Conservation (phyloP, 1,284 basidiomycete species). For the Leucoagaricus sp. region DNA sequence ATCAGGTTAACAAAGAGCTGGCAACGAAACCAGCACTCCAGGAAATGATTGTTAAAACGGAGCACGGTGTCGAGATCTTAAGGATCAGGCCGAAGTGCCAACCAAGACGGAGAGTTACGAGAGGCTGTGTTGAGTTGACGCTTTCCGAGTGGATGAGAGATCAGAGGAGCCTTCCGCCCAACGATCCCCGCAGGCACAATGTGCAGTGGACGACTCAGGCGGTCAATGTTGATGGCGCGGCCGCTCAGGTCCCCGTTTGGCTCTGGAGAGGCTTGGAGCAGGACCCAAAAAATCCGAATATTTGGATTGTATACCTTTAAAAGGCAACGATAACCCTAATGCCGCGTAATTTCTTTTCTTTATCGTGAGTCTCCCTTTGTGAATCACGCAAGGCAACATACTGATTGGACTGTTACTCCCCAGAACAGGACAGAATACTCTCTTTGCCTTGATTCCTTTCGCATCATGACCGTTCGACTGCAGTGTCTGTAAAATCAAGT, state of each 20-base stretch:
- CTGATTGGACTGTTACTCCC: no score
- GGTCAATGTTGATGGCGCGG: not conserved
- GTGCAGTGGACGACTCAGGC: not conserved
- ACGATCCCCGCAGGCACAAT: not conserved
- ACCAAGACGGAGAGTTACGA: not conserved
- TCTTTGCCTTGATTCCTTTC: no score
- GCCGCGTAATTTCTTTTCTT: no score
- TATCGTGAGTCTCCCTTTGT: not conserved
- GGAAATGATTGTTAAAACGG: not conserved
- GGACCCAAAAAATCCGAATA: not conserved
- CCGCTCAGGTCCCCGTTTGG: not conserved
- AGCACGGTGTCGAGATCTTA: not conserved
- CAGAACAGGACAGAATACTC: no score
- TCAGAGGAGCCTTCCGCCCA: not conserved
- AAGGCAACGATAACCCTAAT: no score
- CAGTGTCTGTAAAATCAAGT: no score
- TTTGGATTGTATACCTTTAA: not conserved
- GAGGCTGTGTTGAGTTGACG: constrained; percentile 3
- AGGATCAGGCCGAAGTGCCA: not conserved
- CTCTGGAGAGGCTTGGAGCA: constrained; percentile 11
- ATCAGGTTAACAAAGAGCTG: not conserved
- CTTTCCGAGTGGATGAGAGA: constrained; percentile 10
- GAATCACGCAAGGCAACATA: no score
- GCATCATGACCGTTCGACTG: no score
- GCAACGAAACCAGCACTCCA: not conserved